Evolutionary conservation across 805 yeast species (phyloP), one percentile per base, ranked within the genome.

Genomic region (Yarrowia osloensis): DNA sequence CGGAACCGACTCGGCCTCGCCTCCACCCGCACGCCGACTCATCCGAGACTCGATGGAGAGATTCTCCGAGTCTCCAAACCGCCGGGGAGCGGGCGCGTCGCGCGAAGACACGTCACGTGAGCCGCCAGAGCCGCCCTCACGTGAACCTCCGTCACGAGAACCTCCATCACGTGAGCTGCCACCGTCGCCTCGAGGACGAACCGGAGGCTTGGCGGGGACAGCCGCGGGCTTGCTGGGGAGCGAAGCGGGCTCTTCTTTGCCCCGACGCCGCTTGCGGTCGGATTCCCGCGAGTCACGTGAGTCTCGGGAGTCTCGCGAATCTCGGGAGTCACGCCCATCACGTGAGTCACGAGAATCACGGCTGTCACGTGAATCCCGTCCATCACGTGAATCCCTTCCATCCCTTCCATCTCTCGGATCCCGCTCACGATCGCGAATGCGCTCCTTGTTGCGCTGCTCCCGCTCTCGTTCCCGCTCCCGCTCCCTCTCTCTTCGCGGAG

Each of bases 21-120:
- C 11, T 3, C 42, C 29, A 55, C 65, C 33, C 4, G 40, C 31
- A 4, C 61, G 35, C 2, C 68, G 33, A 44, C 65, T 39, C 55
- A 29, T 66, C 11, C 68, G 67, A 5, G 59, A 39, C 29, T 65
- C 68, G 17, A 33, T 37, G 4, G 67, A 33, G 17, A 28, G 63
- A 21, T 15, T 65, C 40, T 65, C 68, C 15, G 67, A 49, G 21
- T 57, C 67, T 15, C 68, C 70, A 22, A 70, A 46, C 15, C 70
- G 72, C 13, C 57, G 57, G 11, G 54, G 54, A 4, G 54, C 52
- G 19, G 49, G 19, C 4, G 33, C 29, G 22, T 46, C 52, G n/a
- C 52, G 52, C 6, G 33, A 7, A 6, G 28, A 6, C 11, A 1
- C 9, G 21, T 42, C 44, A 68, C 46, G 26, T 6, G 65, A 67